Percentiles rank a stretch among this genome's conserved stretches.
phyloP scores from a whole-genome alignment of 768 basidiomycete genomes.

The Amanita exitialis region DNA sequence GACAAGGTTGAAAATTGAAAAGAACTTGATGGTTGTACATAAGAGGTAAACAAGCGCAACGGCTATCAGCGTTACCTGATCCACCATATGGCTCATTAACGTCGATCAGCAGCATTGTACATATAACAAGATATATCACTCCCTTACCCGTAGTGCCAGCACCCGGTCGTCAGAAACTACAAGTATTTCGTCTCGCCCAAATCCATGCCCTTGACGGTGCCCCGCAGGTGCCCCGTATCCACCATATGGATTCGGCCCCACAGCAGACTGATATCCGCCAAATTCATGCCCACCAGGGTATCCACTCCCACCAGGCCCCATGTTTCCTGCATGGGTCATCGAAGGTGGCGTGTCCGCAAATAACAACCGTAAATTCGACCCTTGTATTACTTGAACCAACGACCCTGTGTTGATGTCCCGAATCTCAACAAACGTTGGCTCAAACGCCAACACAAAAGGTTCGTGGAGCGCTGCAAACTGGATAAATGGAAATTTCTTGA shows the following conservation, averaged over 20 bases:
- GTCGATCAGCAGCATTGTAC: not conserved
- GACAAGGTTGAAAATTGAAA: constrained; percentile 7
- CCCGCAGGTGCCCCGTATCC: constrained; percentile 20
- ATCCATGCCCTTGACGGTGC: constrained; percentile 32
- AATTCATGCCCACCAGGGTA: constrained; percentile 4
- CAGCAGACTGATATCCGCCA: constrained; percentile 1
- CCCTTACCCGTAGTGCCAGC: constrained; percentile 47
- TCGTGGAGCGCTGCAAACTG: constrained; percentile 74
- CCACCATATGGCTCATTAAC: no score
- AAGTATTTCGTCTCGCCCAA: constrained; percentile 74
- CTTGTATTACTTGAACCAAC: constrained; percentile 92
- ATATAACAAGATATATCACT: constrained; percentile 2
- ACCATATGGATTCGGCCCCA: constrained; percentile 14
- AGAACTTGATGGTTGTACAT: no score
- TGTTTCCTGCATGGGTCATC: constrained; percentile 47
- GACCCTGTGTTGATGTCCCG: constrained; percentile 89
- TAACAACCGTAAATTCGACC: constrained; percentile 79
- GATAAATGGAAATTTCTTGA: not conserved
- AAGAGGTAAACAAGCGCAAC: no score
- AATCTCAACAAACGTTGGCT: constrained; percentile 93
- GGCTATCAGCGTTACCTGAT: no score
- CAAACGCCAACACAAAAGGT: constrained; percentile 95
- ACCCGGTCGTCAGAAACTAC: constrained; percentile 87
- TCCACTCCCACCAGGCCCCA: constrained; percentile 9
- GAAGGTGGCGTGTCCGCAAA: constrained; percentile 94